phyloP scores from a whole-genome alignment of 1,139 yeast species.

The Kodamaea anthophila region DNA sequence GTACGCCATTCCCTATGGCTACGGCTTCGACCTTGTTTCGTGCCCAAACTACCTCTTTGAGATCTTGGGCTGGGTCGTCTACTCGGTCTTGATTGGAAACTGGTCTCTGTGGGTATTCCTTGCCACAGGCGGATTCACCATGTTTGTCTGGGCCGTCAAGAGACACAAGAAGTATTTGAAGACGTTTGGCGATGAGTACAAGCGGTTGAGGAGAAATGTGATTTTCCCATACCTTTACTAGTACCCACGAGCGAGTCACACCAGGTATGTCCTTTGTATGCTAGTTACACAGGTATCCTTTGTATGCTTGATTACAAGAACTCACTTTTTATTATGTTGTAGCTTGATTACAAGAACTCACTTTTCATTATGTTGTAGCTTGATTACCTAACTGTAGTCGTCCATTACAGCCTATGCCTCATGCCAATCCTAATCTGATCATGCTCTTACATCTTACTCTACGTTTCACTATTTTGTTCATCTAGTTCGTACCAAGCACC shows the following conservation, averaged over 20 bases:
- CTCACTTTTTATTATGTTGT: no score
- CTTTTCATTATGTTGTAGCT: no score
- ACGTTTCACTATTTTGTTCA: no score
- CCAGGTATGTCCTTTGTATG: no score
- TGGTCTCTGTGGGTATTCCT: conserved; percentile 71
- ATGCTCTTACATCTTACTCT: no score
- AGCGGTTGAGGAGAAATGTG: conserved; percentile 59
- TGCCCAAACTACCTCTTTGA: conserved; percentile 92
- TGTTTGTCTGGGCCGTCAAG: conserved; percentile 74
- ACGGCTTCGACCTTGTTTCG: conserved; percentile 42
- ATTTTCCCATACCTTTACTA: conserved; percentile 48
- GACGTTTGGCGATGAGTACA: conserved; percentile 72
- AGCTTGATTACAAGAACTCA: no score
- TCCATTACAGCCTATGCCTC: no score
- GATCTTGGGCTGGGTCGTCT: conserved; percentile 63
- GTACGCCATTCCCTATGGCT: conserved; percentile 41
- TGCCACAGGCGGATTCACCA: conserved; percentile 66
- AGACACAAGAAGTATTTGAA: conserved; percentile 62
- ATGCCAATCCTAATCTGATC: no score
- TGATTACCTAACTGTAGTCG: no score
- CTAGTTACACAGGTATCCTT: no score
- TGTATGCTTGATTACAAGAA: no score
- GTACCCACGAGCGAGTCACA: not conserved
- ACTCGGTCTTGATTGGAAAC: conserved; percentile 68
- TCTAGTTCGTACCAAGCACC: no score